These are phyloP conservation scores for Beta vulgaris DNA, from an alignment of 148 eudicot species.

Conservation along the genomic window DNA sequence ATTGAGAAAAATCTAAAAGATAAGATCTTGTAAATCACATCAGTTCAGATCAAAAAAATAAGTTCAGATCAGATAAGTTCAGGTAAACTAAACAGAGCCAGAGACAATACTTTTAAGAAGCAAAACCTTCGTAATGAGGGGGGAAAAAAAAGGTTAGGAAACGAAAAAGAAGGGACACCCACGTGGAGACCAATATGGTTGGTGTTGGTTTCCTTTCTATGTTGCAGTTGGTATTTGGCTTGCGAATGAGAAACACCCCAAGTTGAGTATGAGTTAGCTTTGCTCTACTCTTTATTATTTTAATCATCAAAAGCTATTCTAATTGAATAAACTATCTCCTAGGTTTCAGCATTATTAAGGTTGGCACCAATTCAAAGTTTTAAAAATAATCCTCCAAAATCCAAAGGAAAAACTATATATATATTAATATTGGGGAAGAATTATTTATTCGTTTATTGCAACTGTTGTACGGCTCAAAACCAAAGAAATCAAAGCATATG, in stretches of 20 bases:
- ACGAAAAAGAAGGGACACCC: conserved; percentile 27
- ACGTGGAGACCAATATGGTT: conserved; percentile 58
- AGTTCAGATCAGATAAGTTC: too few species aligned
- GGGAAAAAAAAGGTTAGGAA: background rate
- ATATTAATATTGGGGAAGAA: background rate
- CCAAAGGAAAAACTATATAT: background rate
- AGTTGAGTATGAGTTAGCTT: conserved; percentile 8
- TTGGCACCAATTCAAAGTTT: conserved; percentile 12
- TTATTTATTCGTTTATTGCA: conserved; percentile 3
- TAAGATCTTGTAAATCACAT: too few species aligned
- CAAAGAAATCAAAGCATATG: conserved; percentile 11
- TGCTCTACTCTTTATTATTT: background rate
- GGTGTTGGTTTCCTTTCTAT: conserved; percentile 44
- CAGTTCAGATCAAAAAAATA: too few species aligned
- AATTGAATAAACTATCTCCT: conserved; percentile 13
- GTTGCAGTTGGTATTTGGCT: conserved; percentile 25
- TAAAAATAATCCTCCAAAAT: background rate
- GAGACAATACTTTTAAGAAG: too few species aligned
- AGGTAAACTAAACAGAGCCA: too few species aligned
- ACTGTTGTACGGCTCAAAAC: background rate
- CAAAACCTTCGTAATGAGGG: too few species aligned
- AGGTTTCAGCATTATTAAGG: conserved; percentile 28
- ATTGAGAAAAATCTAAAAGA: too few species aligned
- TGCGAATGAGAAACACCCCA: conserved; percentile 27
- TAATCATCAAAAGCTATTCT: background rate